Percentiles rank a stretch among this genome's conserved stretches.
Conservation (phyloP, 352 stramenopile species). For the Thraustochytrium sp. region DNA sequence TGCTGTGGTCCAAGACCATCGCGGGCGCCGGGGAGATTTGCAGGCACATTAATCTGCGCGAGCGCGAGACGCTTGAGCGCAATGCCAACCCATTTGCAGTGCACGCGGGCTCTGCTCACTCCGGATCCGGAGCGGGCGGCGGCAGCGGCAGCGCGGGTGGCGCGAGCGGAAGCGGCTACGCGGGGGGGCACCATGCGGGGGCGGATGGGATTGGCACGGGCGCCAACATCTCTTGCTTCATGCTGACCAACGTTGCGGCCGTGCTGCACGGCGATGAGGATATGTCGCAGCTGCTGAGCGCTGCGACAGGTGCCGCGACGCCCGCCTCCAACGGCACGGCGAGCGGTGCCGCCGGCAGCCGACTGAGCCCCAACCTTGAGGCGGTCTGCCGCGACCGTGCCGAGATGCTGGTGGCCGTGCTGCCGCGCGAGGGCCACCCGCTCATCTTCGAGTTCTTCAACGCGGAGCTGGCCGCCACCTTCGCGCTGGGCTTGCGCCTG, state of each 20-base stretch:
- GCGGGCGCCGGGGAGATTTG: background rate
- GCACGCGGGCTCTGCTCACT: background rate
- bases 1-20: constrained; percentile 18
- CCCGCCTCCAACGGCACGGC: no score
- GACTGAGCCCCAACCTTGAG: background rate
- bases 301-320: background rate
- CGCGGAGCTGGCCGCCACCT: background rate
- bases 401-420: background rate
- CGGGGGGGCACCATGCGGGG: no score
- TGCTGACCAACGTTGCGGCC: background rate
- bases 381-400: background rate
- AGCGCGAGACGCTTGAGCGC: background rate
- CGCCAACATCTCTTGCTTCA: constrained; percentile 6
- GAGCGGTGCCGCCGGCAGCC: background rate
- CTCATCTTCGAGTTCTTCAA: constrained; percentile 39
- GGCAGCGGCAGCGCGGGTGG: no score
- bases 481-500: background rate
- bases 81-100: constrained; percentile 15
- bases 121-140: no score
- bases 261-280: constrained; percentile 35
- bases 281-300: background rate
- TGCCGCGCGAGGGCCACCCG: background rate
- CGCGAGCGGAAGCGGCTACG: no score
- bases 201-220: background rate
- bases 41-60: constrained; percentile 9